Conservation (phyloP, 2,329 filamentous ascomycete genomes). For the Pseudopyrenochaeta lycopersici region DNA sequence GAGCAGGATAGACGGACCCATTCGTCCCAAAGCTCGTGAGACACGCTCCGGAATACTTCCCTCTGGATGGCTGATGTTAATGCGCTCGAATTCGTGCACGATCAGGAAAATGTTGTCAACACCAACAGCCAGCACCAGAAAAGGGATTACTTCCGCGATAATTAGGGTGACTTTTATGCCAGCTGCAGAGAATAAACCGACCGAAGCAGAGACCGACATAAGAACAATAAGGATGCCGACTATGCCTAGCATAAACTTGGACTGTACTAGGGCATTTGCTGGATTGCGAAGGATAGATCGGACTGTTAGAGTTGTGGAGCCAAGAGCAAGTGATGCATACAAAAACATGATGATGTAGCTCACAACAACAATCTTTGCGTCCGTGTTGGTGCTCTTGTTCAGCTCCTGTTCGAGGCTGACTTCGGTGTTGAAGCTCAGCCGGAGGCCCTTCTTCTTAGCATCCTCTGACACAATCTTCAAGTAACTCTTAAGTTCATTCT, state of each 20-base stretch:
- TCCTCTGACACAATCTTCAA: slow-evolving; percentile 83
- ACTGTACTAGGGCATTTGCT: slow-evolving; percentile 86
- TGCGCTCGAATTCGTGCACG: slow-evolving; percentile 95
- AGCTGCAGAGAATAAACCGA: slow-evolving; percentile 90
- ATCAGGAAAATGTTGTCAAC: slow-evolving; percentile 99
- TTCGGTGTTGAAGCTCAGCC: slow-evolving; percentile 94
- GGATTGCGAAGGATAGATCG: slow-evolving; percentile 83
- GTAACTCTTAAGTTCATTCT: slow-evolving; percentile 76
- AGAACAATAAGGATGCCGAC: slow-evolving; percentile 94
- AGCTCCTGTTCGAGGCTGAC: slow-evolving; percentile 94
- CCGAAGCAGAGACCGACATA: slow-evolving; percentile 96
- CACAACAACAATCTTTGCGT: slow-evolving; percentile 94
- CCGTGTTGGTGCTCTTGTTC: slow-evolving; percentile 97
- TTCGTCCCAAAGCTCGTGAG: slow-evolving; percentile 87
- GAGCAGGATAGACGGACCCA: slow-evolving; percentile 95
- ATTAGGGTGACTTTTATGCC: slow-evolving; percentile 96
- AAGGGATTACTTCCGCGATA: slow-evolving; percentile 97
- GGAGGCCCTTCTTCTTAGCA: slow-evolving; percentile 77
- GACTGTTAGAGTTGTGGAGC: slow-evolving; percentile 83
- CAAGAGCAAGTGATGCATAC: slow-evolving; percentile 91
- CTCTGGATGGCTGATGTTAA: slow-evolving; percentile 91
- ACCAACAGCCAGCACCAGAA: slow-evolving; percentile 93
- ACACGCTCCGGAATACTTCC: slow-evolving; percentile 86
- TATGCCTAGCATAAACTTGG: slow-evolving; percentile 95
- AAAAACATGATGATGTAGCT: slow-evolving; percentile 99